Conservation (phyloP, 73 alveolate species). For the Paramecium octaurelia region DNA sequence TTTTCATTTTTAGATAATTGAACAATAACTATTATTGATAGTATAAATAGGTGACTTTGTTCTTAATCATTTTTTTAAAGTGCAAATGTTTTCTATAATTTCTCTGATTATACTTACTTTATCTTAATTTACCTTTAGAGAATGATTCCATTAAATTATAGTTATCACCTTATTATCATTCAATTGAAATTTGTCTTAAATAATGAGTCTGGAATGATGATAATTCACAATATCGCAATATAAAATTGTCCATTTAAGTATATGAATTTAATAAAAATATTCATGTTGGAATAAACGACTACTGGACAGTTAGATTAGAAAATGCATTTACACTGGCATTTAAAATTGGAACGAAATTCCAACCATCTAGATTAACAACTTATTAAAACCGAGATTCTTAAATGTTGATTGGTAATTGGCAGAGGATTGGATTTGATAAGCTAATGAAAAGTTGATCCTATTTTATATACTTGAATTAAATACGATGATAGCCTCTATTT, state of each 20-base stretch:
- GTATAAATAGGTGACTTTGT: neutral
- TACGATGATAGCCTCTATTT: conserved; percentile 26
- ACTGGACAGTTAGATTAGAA: conserved; percentile 11
- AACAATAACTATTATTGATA: neutral
- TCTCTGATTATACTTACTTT: neutral
- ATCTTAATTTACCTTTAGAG: neutral
- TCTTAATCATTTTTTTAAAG: neutral
- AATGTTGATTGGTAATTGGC: neutral
- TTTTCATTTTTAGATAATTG: neutral
- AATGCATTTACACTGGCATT: neutral
- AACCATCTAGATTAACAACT: neutral
- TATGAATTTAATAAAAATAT: neutral
- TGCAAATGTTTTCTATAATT: neutral
- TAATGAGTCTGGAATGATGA: neutral
- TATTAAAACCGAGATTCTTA: neutral
- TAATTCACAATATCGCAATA: neutral
- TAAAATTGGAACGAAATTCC: conserved; percentile 48
- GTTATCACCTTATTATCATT: neutral
- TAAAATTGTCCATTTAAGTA: neutral
- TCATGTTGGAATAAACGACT: neutral
- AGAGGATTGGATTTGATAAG: neutral
- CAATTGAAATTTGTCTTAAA: neutral
- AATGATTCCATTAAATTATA: neutral
- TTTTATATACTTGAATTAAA: neutral
- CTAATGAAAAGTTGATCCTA: neutral